Evolutionary conservation across 208 protist species (phyloP).

Genomic region (Angomonas ambiguus): DNA sequence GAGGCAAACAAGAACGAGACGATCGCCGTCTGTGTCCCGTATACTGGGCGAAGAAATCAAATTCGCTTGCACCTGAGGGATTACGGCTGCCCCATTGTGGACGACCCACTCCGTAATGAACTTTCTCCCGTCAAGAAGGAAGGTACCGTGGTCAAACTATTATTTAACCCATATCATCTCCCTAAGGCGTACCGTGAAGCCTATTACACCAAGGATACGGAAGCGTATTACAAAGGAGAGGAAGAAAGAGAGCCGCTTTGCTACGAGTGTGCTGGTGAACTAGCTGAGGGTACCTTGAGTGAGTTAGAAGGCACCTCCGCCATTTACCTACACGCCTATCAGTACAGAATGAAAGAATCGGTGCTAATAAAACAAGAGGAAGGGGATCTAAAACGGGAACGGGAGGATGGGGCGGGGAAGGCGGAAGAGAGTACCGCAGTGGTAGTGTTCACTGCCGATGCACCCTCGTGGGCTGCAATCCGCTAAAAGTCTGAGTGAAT

Average conservation of each 20-base stretch:
- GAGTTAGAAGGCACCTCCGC: slow-evolving; percentile 27
- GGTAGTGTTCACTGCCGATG: slow-evolving; percentile 28
- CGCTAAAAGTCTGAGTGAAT: too few species aligned
- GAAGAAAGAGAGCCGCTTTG: slow-evolving; percentile 38
- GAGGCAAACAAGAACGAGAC: slow-evolving; percentile 6
- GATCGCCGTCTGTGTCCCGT: slow-evolving; percentile 80
- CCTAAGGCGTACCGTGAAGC: slow-evolving; percentile 12
- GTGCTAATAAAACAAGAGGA: slow-evolving; percentile 10
- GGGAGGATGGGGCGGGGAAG: slow-evolving; percentile 12
- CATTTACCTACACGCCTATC: slow-evolving; percentile 69
- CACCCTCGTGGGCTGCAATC: slow-evolving; percentile 24
- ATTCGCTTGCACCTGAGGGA: slow-evolving; percentile 81
- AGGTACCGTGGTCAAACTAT: neutral
- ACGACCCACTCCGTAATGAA: slow-evolving; percentile 39
- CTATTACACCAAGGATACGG: neutral
- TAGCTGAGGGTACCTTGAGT: slow-evolving; percentile 45
- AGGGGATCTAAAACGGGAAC: slow-evolving; percentile 1
- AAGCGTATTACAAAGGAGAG: neutral
- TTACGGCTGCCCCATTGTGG: slow-evolving; percentile 78
- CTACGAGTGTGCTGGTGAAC: slow-evolving; percentile 57
- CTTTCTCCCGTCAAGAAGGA: neutral
- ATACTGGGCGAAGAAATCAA: slow-evolving; percentile 90
- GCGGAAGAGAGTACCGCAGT: neutral
- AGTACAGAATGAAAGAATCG: slow-evolving; percentile 47
- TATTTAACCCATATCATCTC: slow-evolving; percentile 19